phyloP scores from a whole-genome alignment of 108 stramenopile genomes.

The Nitzschia inconspicua region DNA sequence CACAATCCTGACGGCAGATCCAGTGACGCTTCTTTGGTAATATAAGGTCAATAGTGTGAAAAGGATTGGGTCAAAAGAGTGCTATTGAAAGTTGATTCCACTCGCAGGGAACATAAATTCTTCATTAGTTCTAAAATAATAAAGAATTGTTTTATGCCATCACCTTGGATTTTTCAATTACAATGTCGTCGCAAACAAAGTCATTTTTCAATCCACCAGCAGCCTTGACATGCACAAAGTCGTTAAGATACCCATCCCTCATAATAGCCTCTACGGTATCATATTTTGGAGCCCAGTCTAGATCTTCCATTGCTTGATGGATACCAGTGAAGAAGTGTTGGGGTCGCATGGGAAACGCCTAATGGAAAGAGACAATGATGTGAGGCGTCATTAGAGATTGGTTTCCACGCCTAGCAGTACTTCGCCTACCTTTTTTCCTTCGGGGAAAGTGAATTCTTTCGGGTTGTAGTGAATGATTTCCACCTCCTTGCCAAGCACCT shows the following conservation, averaged over 20 bases:
- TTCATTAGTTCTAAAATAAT: background rate
- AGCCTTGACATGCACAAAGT: slow-evolving; percentile 30
- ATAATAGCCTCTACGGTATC: slow-evolving; percentile 26
- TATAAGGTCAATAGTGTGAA: background rate
- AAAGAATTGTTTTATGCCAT: background rate
- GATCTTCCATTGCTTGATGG: slow-evolving; percentile 23
- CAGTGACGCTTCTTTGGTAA: slow-evolving; percentile 61
- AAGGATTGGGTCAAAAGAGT: background rate
- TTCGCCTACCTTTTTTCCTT: slow-evolving; percentile 18
- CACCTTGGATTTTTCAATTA: slow-evolving; percentile 14
- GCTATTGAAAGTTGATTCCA: background rate
- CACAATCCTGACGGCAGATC: slow-evolving; percentile 92
- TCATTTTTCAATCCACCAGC: slow-evolving; percentile 27
- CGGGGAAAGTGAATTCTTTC: slow-evolving; percentile 20
- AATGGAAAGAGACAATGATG: background rate
- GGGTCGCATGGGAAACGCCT: slow-evolving; percentile 38
- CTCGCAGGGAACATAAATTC: background rate
- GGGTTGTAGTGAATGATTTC: slow-evolving; percentile 37
- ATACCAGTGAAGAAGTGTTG: slow-evolving; percentile 33
- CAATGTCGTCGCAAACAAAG: slow-evolving; percentile 28
- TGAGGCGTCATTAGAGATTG: background rate
- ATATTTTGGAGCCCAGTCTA: slow-evolving; percentile 32
- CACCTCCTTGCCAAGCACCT: slow-evolving; percentile 18
- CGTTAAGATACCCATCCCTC: slow-evolving; percentile 31
- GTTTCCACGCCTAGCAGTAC: background rate